Conservation (phyloP, 1,284 basidiomycete genomes). For the Xerocomus cyaneibrunnescens region DNA sequence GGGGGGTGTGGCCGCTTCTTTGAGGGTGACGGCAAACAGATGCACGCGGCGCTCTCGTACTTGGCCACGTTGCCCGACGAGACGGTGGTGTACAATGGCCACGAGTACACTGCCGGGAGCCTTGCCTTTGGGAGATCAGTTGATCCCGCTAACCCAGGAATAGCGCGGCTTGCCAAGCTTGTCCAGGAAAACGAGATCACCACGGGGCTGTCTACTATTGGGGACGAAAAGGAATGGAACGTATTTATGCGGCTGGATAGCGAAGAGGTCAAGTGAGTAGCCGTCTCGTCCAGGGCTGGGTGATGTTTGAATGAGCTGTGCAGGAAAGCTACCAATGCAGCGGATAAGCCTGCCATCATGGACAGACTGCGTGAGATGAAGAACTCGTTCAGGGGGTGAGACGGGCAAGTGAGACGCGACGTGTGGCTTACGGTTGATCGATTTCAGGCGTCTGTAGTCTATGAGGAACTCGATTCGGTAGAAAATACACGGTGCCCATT, state of each 20-base stretch:
- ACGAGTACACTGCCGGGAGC: conserved; percentile 85
- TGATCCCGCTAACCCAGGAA: conserved; percentile 61
- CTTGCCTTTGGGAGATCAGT: conserved; percentile 63
- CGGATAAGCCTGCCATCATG: conserved; percentile 59
- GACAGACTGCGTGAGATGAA: conserved; percentile 76
- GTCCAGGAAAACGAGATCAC: conserved; percentile 55
- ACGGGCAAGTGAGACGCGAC: not conserved
- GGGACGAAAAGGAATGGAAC: conserved; percentile 85
- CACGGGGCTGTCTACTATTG: conserved; percentile 80
- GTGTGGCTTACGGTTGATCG: no score
- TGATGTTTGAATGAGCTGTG: not conserved
- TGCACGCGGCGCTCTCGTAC: conserved; percentile 79
- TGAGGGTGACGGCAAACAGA: conserved; percentile 85
- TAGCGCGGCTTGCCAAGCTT: conserved; percentile 56
- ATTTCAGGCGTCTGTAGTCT: no score
- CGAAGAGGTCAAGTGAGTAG: conserved; percentile 56
- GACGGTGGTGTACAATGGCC: conserved; percentile 88
- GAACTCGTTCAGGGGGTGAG: conserved; percentile 69
- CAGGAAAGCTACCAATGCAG: conserved; percentile 50
- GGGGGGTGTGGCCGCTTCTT: conserved; percentile 98
- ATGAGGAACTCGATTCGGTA: not conserved
- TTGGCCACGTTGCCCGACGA: conserved; percentile 75
- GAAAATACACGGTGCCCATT: not conserved
- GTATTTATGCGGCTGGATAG: conserved; percentile 74
- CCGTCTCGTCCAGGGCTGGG: not conserved